Percentiles rank a stretch among this genome's conserved stretches.
phyloP scores from a whole-genome alignment of 2,329 filamentous ascomycete species.

The Hypoxylon sp. region DNA sequence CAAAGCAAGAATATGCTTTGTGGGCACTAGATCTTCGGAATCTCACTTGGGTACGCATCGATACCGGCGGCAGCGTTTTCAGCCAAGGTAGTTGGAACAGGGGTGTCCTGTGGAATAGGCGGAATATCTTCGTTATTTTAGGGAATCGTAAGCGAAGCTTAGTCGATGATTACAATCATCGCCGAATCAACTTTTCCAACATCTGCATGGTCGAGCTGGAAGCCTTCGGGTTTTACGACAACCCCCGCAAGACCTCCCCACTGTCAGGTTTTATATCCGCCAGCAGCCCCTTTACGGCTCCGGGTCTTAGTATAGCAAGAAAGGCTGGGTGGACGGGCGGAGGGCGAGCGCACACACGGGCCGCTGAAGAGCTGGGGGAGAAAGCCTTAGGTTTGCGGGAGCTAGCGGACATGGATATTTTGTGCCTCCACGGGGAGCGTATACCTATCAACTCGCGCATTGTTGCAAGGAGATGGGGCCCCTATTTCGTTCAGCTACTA shows the following conservation, averaged over 20 bases:
- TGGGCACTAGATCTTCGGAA: conserved; percentile 93
- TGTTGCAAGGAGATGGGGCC: conserved; percentile 89
- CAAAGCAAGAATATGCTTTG: conserved; percentile 96
- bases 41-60: conserved; percentile 93
- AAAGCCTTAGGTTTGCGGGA: conserved; percentile 84
- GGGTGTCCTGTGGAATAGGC: conserved; percentile 90
- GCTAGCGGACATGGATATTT: conserved; percentile 94
- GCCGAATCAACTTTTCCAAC: conserved; percentile 96
- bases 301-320: conserved; percentile 66
- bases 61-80: conserved; percentile 93
- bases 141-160: conserved; percentile 93
- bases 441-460: conserved; percentile 95
- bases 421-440: conserved; percentile 90
- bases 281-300: conserved; percentile 75
- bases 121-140: conserved; percentile 95
- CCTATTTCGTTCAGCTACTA: conserved; percentile 93
- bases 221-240: conserved; percentile 97
- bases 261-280: conserved; percentile 88
- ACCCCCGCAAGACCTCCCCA: conserved; percentile 82
- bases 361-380: conserved; percentile 87
- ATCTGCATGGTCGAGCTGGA: conserved; percentile 97
- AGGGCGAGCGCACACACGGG: conserved; percentile 79
- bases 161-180: conserved; percentile 98
- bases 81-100: conserved; percentile 98
- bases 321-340: conserved; percentile 77